Evolutionary conservation across 2,329 filamentous ascomycete species (phyloP), one percentile per base, ranked within the genome.

Genomic region (Penicillium occitanis): DNA sequence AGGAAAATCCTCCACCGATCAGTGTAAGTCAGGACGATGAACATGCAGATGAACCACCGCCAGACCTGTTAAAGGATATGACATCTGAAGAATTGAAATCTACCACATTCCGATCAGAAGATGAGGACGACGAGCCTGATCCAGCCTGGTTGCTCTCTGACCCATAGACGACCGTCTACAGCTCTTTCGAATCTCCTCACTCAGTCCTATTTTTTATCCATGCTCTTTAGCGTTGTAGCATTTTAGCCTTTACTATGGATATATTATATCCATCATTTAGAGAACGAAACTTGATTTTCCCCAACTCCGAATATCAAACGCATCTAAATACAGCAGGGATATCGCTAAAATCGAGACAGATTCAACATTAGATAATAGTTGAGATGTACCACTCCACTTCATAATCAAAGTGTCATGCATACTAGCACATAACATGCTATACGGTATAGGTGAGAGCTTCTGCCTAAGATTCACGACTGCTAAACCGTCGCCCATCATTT

Each of bases 111-210:
- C 71, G 73, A 61, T 77, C 76, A 11, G 79, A 79, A 13, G 75
- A 75, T 17, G 76, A 81, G 46, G 78, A 79, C 67, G 76, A 81
- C 64, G 79, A 80, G 19, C 80, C 79, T 6, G 80, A 81, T 70
- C 79, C 79, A 33, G 75, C 79, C 17, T 79, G 80, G 73, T 69
- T 82, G 30, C 73, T 81, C 28, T 78, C 76, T 44, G 72, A 73
- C 65, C 64, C 70, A 60, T 71, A 70, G 35, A 35, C 30, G 33
- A 3, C 6, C 22, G 8, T 48, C 10, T 19, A 40, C 14, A 28
- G 1, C 7, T 19, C 30, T 53, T 28, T 19, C 33, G 11, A 11
- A 2, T 53, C 3, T 8, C 1, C 11, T 22, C 2, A 19, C 8
- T 3, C 7, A 44, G 5, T 7, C 17, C 17, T 19, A 44, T 44